Percentiles rank a stretch among this genome's conserved stretches.
Evolutionary conservation across 306 rosid species (phyloP).

Genomic region (Abrus precatorius): DNA sequence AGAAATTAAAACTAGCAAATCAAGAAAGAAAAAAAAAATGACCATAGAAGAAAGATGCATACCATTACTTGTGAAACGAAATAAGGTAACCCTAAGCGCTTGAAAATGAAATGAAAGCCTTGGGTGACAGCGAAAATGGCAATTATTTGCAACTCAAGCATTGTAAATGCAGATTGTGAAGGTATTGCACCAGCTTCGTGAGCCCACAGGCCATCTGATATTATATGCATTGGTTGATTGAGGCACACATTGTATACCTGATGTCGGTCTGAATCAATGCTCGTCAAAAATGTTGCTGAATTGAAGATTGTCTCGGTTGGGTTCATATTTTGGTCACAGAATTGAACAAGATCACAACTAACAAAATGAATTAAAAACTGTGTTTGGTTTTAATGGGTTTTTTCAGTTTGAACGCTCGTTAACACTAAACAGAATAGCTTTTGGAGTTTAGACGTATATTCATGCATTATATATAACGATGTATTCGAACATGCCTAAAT

Average conservation of each 20-base stretch:
- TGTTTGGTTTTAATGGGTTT: too few relatives aligned
- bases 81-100: conserved; percentile 55
- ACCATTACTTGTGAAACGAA: conserved; percentile 61
- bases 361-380: neutral
- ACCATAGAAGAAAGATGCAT: neutral
- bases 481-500: too few relatives aligned
- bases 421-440: too few relatives aligned
- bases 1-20: neutral
- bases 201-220: conserved; percentile 40
- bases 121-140: conserved; percentile 45
- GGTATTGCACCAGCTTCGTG: neutral
- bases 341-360: neutral
- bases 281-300: neutral
- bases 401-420: too few relatives aligned
- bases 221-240: neutral
- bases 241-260: conserved; percentile 9
- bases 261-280: fast-evolving
- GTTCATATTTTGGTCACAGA: conserved; percentile 10
- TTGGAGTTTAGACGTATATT: too few relatives aligned
- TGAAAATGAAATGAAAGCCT: conserved; percentile 52
- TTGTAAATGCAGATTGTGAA: conserved; percentile 40
- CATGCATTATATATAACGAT: too few relatives aligned
- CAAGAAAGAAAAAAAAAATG: too few relatives aligned
- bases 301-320: neutral
- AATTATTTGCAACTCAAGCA: conserved; percentile 56